Evolutionary conservation across 1,284 basidiomycete genomes (phyloP), one percentile per base, ranked within the genome.

Genomic region (Mycosarcoma maydis): DNA sequence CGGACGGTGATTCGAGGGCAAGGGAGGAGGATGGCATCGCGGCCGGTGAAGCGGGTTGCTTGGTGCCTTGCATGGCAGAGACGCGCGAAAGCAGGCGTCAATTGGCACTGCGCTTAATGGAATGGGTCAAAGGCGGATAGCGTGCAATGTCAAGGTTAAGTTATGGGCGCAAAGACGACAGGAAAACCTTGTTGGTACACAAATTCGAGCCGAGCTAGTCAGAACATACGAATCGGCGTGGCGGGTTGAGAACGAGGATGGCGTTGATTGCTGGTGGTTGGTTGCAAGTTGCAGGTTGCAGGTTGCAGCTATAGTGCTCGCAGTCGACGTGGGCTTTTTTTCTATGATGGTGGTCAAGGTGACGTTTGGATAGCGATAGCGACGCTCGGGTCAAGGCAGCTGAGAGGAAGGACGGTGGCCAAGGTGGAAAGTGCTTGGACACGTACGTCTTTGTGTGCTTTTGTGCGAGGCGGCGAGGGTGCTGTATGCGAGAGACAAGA

Each of bases 31-130:
- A 51, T 7, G 40, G 23, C 23, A 39, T 13, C 26, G n/a, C 24
- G 10, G 43, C 32, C 8, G 57, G 23, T 7, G 61, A 37, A 29
- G 60, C 27, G 43, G 24, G 19, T 3, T 38, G 19, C 8, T 41
- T 19, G 22, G 55, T 38, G 27, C 33, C 42, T 40, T 39, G 30
- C 60, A 62, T 62, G 30, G 24, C 8, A 22, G 38, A 29, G 27
- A n/a, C 36, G 20, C 1, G 17, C 24, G 19, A 22, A 24, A 37
- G 9, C 17, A 22, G 30, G 20, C 22, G 7, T n/a, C 3, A n/a
- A 9, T 16, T 34, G 33, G 33, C n/a, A n/a, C n/a, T n/a, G n/a
- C n/a, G n/a, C n/a, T n/a, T n/a, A n/a, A 10, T 14, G 16, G n/a
- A 34, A 14, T 34, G 33, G 33, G 33, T 33, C 11, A n/a, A 9